These are phyloP conservation scores for Monilinia aucupariae DNA, from an alignment of 2,329 filamentous ascomycete genomes.

Conservation along the genomic window DNA sequence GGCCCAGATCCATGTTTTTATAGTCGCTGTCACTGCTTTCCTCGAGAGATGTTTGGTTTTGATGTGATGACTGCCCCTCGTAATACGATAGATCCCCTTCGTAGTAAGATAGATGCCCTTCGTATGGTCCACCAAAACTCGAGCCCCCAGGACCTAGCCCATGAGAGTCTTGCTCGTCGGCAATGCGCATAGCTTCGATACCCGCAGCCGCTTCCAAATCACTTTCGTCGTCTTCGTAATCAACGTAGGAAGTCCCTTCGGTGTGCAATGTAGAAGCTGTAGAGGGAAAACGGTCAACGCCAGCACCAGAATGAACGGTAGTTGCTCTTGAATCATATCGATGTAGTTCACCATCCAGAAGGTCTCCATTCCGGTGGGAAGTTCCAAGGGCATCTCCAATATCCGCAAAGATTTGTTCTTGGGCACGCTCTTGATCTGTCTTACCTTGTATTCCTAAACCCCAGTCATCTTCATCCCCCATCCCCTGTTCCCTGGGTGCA, in stretches of 20 bases:
- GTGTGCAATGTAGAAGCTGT: constrained; percentile 43
- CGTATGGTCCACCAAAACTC: constrained; percentile 42
- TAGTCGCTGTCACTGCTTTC: constrained; percentile 67
- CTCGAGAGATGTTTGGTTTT: constrained; percentile 33
- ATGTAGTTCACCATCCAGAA: constrained; percentile 45
- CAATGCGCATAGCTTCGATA: constrained; percentile 74
- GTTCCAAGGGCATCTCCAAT: constrained; percentile 35
- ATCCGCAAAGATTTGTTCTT: constrained; percentile 36
- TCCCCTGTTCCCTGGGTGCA: constrained; percentile 30
- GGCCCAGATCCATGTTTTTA: constrained; percentile 64
- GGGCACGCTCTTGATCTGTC: constrained; percentile 29
- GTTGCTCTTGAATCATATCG: constrained; percentile 48
- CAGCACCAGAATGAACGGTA: constrained; percentile 39
- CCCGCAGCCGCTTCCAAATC: constrained; percentile 85
- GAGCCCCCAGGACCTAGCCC: constrained; percentile 50
- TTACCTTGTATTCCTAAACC: constrained; percentile 22
- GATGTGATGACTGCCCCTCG: constrained; percentile 40
- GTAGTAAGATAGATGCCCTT: constrained; percentile 36
- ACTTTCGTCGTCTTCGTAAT: constrained; percentile 66
- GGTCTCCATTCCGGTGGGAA: constrained; percentile 40
- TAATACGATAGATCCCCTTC: constrained; percentile 38
- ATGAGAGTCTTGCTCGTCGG: constrained; percentile 70
- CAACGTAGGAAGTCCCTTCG: constrained; percentile 35
- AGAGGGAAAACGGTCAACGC: constrained; percentile 47
- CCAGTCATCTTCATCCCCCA: constrained; percentile 31